Evolutionary conservation across 306 rosid species (phyloP), one percentile per base, ranked within the genome.

Genomic region (Malus fusca): DNA sequence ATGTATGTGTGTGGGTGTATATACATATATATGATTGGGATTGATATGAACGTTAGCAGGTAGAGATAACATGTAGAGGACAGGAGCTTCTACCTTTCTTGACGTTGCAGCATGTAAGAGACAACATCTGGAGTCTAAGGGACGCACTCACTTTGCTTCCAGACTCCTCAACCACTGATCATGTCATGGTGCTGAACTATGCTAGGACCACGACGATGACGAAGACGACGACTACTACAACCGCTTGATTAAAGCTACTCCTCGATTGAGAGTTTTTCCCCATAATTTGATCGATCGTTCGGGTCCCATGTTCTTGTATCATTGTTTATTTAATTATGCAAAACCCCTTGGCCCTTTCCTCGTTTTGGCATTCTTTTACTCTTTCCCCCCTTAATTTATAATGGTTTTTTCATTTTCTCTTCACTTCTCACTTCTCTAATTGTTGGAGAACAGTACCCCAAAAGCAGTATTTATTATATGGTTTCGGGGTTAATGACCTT

Each of bases 31-130:
- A 26, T 35, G 58, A 62, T 61, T 64, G 65, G 10, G 74, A 61
- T 52, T 52, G 44, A 31, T 53, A 17, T n/a, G 28, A 25, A 60
- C 4, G 75, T 9, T 62, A 48, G 89, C 95, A 95, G 99, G 76
- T 95, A 87, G 98, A 90, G 92, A 92, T 95, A 84, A 89, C 79
- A 89, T 90, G 98, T 84, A 92, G 92, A 89, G 98, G 99, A 80
- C 97, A 92, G 48, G 84, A 87, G 70, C 85, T 95, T 46, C 63
- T 61, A 77, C 97, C 97, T 44, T 88, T 85, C 88, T 89, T 92
- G 82, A 95, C 99, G 80, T 88, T 95, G 92, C 90, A 90, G 85
- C 92, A 95, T 76, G 95, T 95, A 74, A 89, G 99, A 83, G 98
- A 95, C 77, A 85, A 74, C 83, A 92, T 95, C 52, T 95, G 99